These are phyloP conservation scores for Phellopilus nigrolimitatus DNA, from an alignment of 1,284 basidiomycete species.

Conservation along the genomic window DNA sequence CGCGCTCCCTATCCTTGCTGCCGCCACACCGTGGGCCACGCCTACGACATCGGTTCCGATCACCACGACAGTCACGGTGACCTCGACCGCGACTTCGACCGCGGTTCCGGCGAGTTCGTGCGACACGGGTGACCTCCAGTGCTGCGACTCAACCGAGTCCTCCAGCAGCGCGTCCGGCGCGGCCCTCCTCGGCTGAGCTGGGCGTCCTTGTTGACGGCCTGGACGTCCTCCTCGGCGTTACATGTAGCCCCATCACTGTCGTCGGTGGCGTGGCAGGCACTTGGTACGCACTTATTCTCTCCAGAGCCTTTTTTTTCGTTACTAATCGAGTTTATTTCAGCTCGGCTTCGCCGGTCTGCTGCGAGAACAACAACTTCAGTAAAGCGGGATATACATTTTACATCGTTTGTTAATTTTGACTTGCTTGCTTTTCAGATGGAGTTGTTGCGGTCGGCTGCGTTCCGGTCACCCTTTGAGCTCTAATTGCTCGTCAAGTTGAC, in stretches of 20 bases:
- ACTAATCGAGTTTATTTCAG: background rate
- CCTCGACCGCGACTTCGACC: background rate
- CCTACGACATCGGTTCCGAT: background rate
- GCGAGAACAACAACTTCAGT: constrained; percentile 11
- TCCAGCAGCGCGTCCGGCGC: constrained; percentile 1
- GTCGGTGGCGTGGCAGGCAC: background rate
- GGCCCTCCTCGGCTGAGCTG: constrained; percentile 27
- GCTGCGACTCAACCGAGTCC: constrained; percentile 11
- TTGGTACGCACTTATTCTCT: constrained; percentile 3
- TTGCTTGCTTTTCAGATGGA: background rate
- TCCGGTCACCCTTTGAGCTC: constrained; percentile 1
- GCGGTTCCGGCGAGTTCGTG: constrained; percentile 22
- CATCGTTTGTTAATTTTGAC: too few species aligned
- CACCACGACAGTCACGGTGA: constrained; percentile 8
- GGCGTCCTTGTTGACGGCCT: constrained; percentile 28
- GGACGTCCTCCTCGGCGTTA: constrained; percentile 29
- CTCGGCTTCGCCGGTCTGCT: background rate
- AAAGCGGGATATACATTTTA: background rate
- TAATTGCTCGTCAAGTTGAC: background rate
- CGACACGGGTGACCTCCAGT: constrained; percentile 16
- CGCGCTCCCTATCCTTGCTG: constrained; percentile 17
- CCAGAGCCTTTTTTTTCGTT: background rate
- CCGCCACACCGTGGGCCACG: constrained; percentile 7
- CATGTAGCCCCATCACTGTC: constrained; percentile 31
- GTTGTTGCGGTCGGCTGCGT: constrained; percentile 1